These are phyloP conservation scores for Fomitopsis serialis DNA, from an alignment of 768 basidiomycete species.

Conservation along the genomic window DNA sequence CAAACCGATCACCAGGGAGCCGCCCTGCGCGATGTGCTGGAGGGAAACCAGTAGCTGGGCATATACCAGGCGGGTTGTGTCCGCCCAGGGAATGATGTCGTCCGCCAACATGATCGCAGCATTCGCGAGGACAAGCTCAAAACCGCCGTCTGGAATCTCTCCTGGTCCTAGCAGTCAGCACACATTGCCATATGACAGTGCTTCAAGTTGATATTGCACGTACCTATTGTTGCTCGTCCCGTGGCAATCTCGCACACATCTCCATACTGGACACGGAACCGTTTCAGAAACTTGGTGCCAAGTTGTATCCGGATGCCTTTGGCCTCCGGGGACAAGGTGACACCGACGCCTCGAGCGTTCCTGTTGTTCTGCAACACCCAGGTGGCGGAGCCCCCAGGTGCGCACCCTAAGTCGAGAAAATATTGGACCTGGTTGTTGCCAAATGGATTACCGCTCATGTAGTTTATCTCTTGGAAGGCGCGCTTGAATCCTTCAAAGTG, in stretches of 20 bases:
- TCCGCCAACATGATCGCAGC: conserved; percentile 7
- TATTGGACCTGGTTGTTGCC: no score
- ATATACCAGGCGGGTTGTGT: conserved; percentile 1
- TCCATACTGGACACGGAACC: conserved; percentile 2
- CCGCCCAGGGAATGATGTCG: not conserved
- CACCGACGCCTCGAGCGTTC: no score
- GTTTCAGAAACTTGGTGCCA: not conserved
- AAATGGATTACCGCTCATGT: no score
- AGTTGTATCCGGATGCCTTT: no score
- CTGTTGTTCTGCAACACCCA: no score
- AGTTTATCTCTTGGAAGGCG: no score
- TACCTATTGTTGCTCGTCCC: not conserved
- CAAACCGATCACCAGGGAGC: conserved; percentile 3
- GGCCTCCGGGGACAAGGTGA: no score
- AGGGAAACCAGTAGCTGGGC: conserved; percentile 7
- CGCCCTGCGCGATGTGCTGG: conserved; percentile 2
- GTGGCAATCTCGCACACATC: conserved; percentile 6
- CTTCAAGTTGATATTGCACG: not conserved
- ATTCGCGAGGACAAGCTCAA: conserved; percentile 11
- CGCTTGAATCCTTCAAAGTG: no score
- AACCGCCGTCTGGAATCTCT: not conserved
- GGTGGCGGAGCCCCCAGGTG: no score
- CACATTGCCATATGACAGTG: not conserved
- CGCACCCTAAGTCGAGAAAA: no score
- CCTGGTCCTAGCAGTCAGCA: not conserved